Conservation (phyloP, 1,284 basidiomycete species). For the Crucibulum cyathiforme region DNA sequence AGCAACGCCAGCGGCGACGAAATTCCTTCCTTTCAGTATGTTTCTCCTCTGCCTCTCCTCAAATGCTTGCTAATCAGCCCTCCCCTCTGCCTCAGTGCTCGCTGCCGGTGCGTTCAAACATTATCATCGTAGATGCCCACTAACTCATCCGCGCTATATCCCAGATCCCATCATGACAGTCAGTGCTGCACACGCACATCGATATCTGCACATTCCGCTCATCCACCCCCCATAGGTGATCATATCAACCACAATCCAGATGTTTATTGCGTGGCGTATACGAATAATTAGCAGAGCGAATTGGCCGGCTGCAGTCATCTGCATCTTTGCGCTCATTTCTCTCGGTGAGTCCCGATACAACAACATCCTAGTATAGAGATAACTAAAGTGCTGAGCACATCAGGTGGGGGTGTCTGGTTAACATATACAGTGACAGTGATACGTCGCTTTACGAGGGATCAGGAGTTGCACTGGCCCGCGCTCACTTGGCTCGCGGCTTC, state of each 20-base stretch:
- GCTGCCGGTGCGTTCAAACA: slow-evolving; percentile 21
- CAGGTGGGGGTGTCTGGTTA: slow-evolving; percentile 44
- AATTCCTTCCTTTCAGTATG: slow-evolving; percentile 31
- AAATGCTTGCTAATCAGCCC: not conserved
- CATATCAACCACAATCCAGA: slow-evolving; percentile 47
- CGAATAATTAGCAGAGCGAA: slow-evolving; percentile 38
- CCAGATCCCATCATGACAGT: slow-evolving; percentile 32
- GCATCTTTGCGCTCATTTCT: slow-evolving; percentile 33
- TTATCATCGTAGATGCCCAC: too few relatives aligned
- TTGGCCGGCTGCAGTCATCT: slow-evolving; percentile 34
- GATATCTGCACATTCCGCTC: not conserved
- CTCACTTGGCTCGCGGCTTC: slow-evolving; percentile 45
- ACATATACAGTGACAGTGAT: slow-evolving; percentile 25
- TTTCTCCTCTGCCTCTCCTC: not conserved
- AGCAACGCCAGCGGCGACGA: slow-evolving; percentile 29
- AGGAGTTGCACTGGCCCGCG: slow-evolving; percentile 38
- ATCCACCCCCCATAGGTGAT: slow-evolving; percentile 28
- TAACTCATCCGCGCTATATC: not conserved
- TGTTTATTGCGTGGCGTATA: slow-evolving; percentile 50
- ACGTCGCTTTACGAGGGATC: slow-evolving; percentile 34
- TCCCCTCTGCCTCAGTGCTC: slow-evolving; percentile 16
- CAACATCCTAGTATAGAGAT: not conserved
- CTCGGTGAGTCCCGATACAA: slow-evolving; percentile 25
- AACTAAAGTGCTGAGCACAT: not conserved
- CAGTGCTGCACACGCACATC: not conserved